phyloP scores from a whole-genome alignment of 345 rosid species.

The Kernera saxatilis region DNA sequence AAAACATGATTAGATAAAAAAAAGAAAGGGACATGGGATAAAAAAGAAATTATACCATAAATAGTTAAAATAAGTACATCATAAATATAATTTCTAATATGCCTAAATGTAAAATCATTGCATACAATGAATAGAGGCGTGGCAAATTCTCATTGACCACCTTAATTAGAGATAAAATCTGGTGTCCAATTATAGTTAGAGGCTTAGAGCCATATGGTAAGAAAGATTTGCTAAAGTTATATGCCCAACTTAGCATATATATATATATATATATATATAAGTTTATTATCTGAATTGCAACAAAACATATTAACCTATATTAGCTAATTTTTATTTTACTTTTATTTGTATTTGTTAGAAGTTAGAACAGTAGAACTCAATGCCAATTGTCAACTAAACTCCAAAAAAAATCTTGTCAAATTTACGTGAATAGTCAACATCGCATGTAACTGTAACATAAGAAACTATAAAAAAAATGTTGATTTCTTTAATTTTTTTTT shows the following conservation, averaged over 20 bases:
- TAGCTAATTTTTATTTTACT: not conserved
- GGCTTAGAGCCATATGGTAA: not conserved
- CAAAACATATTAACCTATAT: not conserved
- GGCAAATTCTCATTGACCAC: not conserved
- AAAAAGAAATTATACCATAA: not conserved
- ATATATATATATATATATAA: not conserved
- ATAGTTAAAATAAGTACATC: not conserved
- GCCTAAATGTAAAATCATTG: not conserved
- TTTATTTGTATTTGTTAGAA: not conserved
- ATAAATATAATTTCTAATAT: not conserved
- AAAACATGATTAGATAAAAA: not conserved
- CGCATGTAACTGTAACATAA: not conserved
- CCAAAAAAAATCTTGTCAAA: slow-evolving; percentile 1
- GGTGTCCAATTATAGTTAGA: not conserved
- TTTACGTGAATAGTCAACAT: not conserved
- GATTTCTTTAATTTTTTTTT: not conserved
- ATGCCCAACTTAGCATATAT: not conserved
- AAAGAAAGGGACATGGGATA: not conserved
- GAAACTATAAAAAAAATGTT: not conserved
- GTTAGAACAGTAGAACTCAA: not conserved
- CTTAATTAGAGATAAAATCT: not conserved
- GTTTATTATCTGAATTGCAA: not conserved
- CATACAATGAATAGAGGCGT: not conserved
- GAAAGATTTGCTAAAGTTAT: not conserved
- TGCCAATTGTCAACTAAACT: not conserved